Evolutionary conservation across 768 basidiomycete species (phyloP).

Genomic region (Tylopilus sp.): DNA sequence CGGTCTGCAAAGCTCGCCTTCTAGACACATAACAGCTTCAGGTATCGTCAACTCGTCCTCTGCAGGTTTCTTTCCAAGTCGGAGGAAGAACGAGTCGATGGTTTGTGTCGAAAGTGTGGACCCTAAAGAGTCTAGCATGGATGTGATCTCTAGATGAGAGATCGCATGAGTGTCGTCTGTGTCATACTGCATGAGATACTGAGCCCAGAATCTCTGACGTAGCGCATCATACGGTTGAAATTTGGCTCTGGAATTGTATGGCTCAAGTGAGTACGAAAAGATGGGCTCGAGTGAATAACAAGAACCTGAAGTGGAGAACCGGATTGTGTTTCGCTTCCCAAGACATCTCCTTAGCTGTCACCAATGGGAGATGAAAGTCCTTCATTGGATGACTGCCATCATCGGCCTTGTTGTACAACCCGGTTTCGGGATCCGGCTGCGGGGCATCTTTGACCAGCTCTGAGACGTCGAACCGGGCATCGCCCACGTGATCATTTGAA

Average conservation of each 20-base stretch:
- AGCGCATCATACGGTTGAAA: constrained; percentile 94
- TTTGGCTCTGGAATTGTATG: constrained; percentile 59
- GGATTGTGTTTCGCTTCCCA: constrained; percentile 79
- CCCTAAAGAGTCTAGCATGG: constrained; percentile 95
- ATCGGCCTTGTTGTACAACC: constrained; percentile 39
- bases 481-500: constrained; percentile 87
- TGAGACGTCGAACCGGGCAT: constrained; percentile 64
- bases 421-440: constrained; percentile 56
- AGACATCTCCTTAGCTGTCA: constrained; percentile 54
- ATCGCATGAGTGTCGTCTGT: constrained; percentile 72
- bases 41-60: constrained; percentile 73
- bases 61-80: constrained; percentile 58
- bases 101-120: constrained; percentile 84
- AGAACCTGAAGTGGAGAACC: constrained; percentile 59
- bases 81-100: constrained; percentile 76
- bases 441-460: constrained; percentile 68
- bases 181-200: constrained; percentile 88
- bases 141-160: constrained; percentile 83
- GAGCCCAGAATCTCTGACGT: constrained; percentile 86
- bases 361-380: constrained; percentile 64
- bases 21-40: constrained; percentile 81
- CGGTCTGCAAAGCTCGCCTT: constrained; percentile 76
- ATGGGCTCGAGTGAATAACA: background rate
- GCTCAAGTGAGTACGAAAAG: constrained; percentile 4
- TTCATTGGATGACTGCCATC: constrained; percentile 52